Percentiles rank a stretch among this genome's conserved stretches.
Evolutionary conservation across 73 alveolate genomes (phyloP).

Genomic region (Paramecium primaurelia): DNA sequence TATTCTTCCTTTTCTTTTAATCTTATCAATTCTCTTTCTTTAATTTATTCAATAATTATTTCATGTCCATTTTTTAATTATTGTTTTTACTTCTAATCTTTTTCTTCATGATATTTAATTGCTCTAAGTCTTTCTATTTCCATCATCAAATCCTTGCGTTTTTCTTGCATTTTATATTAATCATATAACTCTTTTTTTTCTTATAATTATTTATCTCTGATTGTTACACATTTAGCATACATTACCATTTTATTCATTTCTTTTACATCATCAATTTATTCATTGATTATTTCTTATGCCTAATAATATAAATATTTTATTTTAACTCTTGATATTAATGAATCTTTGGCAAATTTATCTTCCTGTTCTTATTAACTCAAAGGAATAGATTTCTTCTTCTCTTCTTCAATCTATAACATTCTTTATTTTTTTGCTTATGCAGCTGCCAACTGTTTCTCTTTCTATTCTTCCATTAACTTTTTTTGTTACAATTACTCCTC

Average conservation of each 20-base stretch:
- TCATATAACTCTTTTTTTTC: conserved; percentile 75
- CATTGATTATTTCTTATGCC: conserved; percentile 69
- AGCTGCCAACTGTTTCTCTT: conserved; percentile 57
- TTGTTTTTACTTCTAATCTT: conserved; percentile 62
- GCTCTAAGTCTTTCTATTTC: conserved; percentile 82
- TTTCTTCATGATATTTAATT: conserved; percentile 72
- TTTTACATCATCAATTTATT: conserved; percentile 76
- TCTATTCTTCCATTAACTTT: conserved; percentile 55
- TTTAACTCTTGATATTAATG: background rate
- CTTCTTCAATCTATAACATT: conserved; percentile 63
- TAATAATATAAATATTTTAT: background rate
- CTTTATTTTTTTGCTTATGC: conserved; percentile 59
- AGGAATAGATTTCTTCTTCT: conserved; percentile 56
- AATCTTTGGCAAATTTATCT: conserved; percentile 57
- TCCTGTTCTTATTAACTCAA: conserved; percentile 41
- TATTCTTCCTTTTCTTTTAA: conserved; percentile 74
- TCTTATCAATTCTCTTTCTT: conserved; percentile 82
- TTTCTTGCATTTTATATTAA: conserved; percentile 72
- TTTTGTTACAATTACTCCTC: conserved; percentile 49
- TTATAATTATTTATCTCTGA: conserved; percentile 73
- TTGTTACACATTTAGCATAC: conserved; percentile 78
- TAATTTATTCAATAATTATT: conserved; percentile 74
- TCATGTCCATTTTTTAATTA: conserved; percentile 69
- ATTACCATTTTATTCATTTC: conserved; percentile 80
- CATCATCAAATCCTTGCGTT: conserved; percentile 80